Evolutionary conservation across 768 basidiomycete genomes (phyloP).

Genomic region (Pleurotus citrinopileatus): DNA sequence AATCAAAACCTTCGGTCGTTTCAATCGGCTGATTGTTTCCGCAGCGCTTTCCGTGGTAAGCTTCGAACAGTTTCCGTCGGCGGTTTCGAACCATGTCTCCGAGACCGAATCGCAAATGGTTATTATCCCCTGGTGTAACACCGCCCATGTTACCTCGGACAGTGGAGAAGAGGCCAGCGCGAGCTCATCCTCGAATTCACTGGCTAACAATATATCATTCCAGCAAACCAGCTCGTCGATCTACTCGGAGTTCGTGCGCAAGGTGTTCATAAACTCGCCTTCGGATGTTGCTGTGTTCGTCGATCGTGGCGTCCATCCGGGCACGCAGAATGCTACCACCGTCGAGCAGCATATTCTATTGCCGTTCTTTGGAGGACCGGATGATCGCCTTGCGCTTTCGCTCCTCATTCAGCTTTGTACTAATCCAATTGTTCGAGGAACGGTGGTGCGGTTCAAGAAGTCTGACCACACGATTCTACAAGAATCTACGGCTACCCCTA

Average conservation of each 20-base stretch:
- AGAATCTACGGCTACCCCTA: constrained; percentile 19
- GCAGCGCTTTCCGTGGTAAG: constrained; percentile 74
- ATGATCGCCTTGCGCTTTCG: constrained; percentile 82
- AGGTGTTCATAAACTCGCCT: constrained; percentile 69
- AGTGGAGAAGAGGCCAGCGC: constrained; percentile 25
- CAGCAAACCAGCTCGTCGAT: constrained; percentile 59
- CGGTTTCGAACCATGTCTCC: constrained; percentile 58
- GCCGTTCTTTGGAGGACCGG: constrained; percentile 93
- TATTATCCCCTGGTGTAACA: constrained; percentile 80
- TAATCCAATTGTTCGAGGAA: constrained; percentile 63
- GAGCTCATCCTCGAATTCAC: constrained; percentile 14
- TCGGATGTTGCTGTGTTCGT: constrained; percentile 85
- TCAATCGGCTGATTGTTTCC: constrained; percentile 65
- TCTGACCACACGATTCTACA: constrained; percentile 21
- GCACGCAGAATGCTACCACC: constrained; percentile 18
- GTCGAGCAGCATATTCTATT: constrained; percentile 65
- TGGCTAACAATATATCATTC: constrained; percentile 56
- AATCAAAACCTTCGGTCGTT: constrained; percentile 73
- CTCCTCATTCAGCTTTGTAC: constrained; percentile 79
- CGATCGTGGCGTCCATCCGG: constrained; percentile 59
- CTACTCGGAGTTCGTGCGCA: constrained; percentile 84
- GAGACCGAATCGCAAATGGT: constrained; percentile 67
- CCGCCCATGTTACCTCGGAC: constrained; percentile 17
- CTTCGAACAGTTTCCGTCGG: constrained; percentile 67
- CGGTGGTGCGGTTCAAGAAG: constrained; percentile 63